Evolutionary conservation across 2,329 filamentous ascomycete species (phyloP).

Genomic region (Aureobasidium sp.): DNA sequence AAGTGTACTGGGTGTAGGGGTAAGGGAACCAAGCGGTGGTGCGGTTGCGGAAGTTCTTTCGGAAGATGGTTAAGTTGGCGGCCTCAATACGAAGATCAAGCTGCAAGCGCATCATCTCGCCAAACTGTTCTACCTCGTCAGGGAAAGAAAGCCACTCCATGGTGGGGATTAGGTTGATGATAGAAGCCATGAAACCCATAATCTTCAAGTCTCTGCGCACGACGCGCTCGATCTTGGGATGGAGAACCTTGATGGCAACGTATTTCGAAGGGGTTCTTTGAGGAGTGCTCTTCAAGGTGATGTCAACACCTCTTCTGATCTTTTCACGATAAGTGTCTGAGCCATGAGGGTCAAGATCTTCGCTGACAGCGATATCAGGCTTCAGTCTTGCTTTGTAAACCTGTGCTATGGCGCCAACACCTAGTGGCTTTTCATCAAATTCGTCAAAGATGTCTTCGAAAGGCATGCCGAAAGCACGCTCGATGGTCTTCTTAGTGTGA

Average conservation of each 20-base stretch:
- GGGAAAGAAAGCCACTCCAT: constrained; percentile 97
- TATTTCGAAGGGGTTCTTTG: constrained; percentile 81
- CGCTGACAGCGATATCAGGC: constrained; percentile 60
- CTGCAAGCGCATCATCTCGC: constrained; percentile 98
- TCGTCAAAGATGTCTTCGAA: constrained; percentile 96
- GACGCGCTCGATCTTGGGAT: constrained; percentile 80
- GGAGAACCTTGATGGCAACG: constrained; percentile 92
- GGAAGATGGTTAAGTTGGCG: constrained; percentile 79
- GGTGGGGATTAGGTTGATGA: constrained; percentile 80
- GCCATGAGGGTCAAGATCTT: constrained; percentile 37
- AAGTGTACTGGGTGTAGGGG: constrained; percentile 86
- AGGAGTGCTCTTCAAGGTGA: constrained; percentile 76
- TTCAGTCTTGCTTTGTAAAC: constrained; percentile 95
- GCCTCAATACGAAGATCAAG: constrained; percentile 91
- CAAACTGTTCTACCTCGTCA: constrained; percentile 88
- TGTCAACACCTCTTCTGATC: constrained; percentile 74
- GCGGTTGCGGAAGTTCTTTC: constrained; percentile 80
- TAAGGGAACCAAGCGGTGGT: constrained; percentile 96
- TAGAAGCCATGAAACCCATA: constrained; percentile 81
- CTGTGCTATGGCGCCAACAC: constrained; percentile 93
- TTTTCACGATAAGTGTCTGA: constrained; percentile 53
- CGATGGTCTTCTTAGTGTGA: constrained; percentile 69
- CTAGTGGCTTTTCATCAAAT: constrained; percentile 80
- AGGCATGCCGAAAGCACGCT: constrained; percentile 67
- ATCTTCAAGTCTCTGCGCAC: constrained; percentile 88